phyloP scores from a whole-genome alignment of 2,329 filamentous ascomycete species.

The Clarireedia paspali region DNA sequence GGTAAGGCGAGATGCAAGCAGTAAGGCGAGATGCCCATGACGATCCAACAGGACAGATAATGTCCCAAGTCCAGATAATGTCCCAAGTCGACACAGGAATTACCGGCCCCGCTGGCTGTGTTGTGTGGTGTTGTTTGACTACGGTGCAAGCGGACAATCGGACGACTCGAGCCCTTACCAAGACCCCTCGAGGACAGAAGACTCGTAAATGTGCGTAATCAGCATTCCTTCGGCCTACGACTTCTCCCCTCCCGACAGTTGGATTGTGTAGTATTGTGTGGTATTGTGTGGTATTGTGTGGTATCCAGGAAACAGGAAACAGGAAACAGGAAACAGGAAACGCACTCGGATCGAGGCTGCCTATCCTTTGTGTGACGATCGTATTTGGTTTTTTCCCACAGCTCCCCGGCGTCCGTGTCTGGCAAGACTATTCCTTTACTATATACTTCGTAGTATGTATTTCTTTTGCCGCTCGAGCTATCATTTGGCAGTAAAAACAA shows the following conservation, averaged over 20 bases:
- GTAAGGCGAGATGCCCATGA: too few relatives aligned
- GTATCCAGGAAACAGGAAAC: constrained; percentile 1
- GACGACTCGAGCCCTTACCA: neutral
- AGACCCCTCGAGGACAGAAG: too few relatives aligned
- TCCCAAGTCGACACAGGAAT: too few relatives aligned
- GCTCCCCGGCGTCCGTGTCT: neutral
- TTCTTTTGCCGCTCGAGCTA: neutral
- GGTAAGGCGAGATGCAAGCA: too few relatives aligned
- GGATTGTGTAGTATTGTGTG: neutral
- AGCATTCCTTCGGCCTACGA: neutral
- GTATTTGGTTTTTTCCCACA: neutral
- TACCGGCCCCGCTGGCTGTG: too few relatives aligned
- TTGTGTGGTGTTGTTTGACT: neutral
- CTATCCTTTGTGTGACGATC: constrained; percentile 5
- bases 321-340: neutral
- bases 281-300: neutral
- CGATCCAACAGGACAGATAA: too few relatives aligned
- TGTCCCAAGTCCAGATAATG: too few relatives aligned
- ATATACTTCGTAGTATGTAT: too few relatives aligned
- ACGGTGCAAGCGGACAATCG: neutral
- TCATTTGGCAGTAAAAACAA: neutral
- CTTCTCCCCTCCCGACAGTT: neutral
- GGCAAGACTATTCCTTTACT: neutral
- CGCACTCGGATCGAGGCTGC: neutral
- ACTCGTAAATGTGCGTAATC: too few relatives aligned